phyloP scores from a whole-genome alignment of 1,284 basidiomycete species.

The Papiliotrema fonsecae region DNA sequence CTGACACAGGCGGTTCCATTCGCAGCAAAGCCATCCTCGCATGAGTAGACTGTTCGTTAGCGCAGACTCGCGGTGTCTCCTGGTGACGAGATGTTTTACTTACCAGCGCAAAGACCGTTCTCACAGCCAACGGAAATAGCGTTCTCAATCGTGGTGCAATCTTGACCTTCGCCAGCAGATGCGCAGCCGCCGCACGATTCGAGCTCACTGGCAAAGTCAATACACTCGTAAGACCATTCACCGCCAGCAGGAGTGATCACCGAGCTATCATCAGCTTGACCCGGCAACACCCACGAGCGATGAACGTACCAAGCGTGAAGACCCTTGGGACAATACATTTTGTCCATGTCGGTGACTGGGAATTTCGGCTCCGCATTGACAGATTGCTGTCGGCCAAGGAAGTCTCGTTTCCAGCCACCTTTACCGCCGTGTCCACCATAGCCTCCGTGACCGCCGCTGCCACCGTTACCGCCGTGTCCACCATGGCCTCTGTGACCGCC shows the following conservation, averaged over 20 bases:
- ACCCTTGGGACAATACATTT: slow-evolving; percentile 35
- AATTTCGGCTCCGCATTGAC: slow-evolving; percentile 10
- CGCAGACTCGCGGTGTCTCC: not conserved
- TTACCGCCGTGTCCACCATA: slow-evolving; percentile 13
- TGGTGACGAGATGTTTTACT: slow-evolving; percentile 27
- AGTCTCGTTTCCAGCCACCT: no score
- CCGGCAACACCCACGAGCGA: not conserved
- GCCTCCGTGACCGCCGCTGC: slow-evolving; percentile 4
- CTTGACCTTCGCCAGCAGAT: slow-evolving; percentile 58
- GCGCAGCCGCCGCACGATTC: slow-evolving; percentile 66
- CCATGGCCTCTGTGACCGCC: slow-evolving; percentile 1
- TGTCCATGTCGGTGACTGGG: slow-evolving; percentile 31
- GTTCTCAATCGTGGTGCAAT: slow-evolving; percentile 64
- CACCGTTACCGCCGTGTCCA: slow-evolving; percentile 2
- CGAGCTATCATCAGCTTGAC: slow-evolving; percentile 14
- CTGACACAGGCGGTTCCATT: slow-evolving; percentile 56
- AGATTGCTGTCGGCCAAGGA: slow-evolving; percentile 13
- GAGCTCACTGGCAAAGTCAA: slow-evolving; percentile 45
- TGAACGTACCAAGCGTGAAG: slow-evolving; percentile 39
- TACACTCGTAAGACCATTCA: slow-evolving; percentile 46
- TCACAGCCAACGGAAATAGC: slow-evolving; percentile 66
- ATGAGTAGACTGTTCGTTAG: slow-evolving; percentile 55
- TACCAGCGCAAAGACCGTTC: slow-evolving; percentile 56
- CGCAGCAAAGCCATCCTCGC: slow-evolving; percentile 55
- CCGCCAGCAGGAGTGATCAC: slow-evolving; percentile 18